Percentiles rank a stretch among this genome's conserved stretches.
phyloP scores from a whole-genome alignment of 2,329 filamentous ascomycete genomes.

The Juglanconis juglandina region DNA sequence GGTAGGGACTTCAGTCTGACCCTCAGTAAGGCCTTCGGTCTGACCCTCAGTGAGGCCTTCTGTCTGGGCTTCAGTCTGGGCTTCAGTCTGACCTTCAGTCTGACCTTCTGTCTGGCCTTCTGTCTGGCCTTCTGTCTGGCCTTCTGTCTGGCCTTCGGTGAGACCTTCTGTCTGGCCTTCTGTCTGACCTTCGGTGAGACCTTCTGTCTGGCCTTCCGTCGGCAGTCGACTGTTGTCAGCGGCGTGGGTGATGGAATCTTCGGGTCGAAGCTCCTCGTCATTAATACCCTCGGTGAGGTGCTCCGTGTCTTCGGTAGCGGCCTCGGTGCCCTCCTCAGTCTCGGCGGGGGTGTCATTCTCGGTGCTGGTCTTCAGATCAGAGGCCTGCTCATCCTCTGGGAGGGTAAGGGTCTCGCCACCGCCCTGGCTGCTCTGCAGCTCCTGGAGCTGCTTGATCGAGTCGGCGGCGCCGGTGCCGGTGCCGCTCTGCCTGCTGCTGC shows the following conservation, averaged over 20 bases:
- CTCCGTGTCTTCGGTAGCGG: neutral
- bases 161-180: too few relatives aligned
- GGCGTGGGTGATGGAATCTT: slow-evolving; percentile 18
- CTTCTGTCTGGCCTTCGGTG: too few relatives aligned
- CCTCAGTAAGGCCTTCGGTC: neutral
- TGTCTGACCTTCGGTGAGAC: neutral
- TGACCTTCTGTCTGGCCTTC: neutral
- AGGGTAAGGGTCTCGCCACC: slow-evolving; percentile 18
- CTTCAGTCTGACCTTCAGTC: neutral
- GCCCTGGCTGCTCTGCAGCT: slow-evolving; percentile 5
- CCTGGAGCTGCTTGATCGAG: slow-evolving; percentile 14
- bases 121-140: neutral
- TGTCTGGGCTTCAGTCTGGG: neutral
- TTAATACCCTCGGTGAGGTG: neutral
- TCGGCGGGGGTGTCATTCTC: slow-evolving; percentile 18
- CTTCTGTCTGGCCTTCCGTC: slow-evolving; percentile 1
- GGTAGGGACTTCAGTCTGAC: neutral
- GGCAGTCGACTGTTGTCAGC: slow-evolving; percentile 15
- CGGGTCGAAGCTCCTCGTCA: slow-evolving; percentile 13
- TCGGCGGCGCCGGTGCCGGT: slow-evolving; percentile 9
- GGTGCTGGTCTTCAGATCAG: neutral
- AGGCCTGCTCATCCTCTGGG: slow-evolving; percentile 6
- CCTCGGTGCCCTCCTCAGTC: slow-evolving; percentile 15
- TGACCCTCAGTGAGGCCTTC: slow-evolving; percentile 2
- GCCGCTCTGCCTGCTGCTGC: slow-evolving; percentile 14